phyloP scores from a whole-genome alignment of 2,329 filamentous ascomycete species.

The Chaetothyriales sp. region DNA sequence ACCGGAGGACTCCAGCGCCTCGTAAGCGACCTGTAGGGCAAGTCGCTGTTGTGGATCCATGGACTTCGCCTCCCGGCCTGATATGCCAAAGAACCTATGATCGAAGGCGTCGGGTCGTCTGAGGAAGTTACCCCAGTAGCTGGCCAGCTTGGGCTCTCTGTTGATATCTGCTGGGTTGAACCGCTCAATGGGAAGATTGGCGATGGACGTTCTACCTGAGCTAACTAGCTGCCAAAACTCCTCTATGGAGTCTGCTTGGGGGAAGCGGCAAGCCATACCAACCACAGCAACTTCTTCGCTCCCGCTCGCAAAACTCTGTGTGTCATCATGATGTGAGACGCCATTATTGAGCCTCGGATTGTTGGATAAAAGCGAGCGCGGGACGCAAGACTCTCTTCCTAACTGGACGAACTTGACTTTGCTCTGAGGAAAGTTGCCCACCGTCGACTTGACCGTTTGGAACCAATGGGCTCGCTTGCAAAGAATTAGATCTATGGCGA shows the following conservation, averaged over 20 bases:
- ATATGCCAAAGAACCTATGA: slow-evolving; percentile 18
- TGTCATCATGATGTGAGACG: background rate
- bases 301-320: background rate
- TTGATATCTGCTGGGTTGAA: slow-evolving; percentile 19
- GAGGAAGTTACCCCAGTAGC: slow-evolving; percentile 8
- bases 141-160: slow-evolving; percentile 7
- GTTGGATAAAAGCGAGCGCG: background rate
- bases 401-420: background rate
- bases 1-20: slow-evolving; percentile 12
- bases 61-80: slow-evolving; percentile 12
- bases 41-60: slow-evolving; percentile 20
- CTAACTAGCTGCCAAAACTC: slow-evolving; percentile 17
- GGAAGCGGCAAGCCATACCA: slow-evolving; percentile 18
- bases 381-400: background rate
- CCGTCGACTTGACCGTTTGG: background rate
- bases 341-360: background rate
- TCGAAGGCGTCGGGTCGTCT: slow-evolving; percentile 17
- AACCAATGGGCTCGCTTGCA: background rate
- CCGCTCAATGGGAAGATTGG: slow-evolving; percentile 16
- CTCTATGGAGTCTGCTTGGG: slow-evolving; percentile 13
- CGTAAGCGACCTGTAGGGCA: slow-evolving; percentile 18
- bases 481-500: background rate
- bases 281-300: slow-evolving; percentile 19
- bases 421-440: background rate
- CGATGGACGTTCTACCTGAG: slow-evolving; percentile 4